Conservation (phyloP, 2,329 filamentous ascomycete genomes). For the Microcyclospora tardicrescens region DNA sequence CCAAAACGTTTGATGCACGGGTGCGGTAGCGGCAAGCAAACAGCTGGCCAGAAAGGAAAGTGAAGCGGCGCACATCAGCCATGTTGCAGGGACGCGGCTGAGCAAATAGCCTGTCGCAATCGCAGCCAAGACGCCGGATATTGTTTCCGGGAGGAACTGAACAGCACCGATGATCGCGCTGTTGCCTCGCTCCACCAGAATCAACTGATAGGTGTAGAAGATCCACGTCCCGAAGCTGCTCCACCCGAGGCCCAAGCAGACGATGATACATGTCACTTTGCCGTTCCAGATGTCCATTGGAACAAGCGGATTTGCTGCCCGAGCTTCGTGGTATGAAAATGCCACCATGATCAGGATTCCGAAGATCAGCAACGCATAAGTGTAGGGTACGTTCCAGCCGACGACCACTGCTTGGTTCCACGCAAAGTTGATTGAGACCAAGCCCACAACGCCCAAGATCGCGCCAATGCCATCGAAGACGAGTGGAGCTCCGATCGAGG, state of each 20-base stretch:
- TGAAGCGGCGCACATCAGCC: constrained; percentile 24
- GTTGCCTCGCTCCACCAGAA: constrained; percentile 17
- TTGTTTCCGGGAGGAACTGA: constrained; percentile 20
- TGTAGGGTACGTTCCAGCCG: constrained; percentile 18
- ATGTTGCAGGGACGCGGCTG: constrained; percentile 22
- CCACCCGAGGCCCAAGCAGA: constrained; percentile 18
- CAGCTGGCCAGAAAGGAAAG: constrained; percentile 22
- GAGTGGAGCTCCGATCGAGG: constrained; percentile 4
- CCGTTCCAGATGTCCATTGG: constrained; percentile 15
- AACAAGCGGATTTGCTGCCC: constrained; percentile 12
- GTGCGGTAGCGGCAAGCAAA: constrained; percentile 19
- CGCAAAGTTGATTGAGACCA: constrained; percentile 22
- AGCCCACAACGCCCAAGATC: constrained; percentile 17
- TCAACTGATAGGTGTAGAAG: constrained; percentile 23
- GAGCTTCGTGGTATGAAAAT: constrained; percentile 17
- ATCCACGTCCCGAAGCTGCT: constrained; percentile 22
- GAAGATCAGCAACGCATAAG: constrained; percentile 19
- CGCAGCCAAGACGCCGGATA: constrained; percentile 23
- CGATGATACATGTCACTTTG: constrained; percentile 16
- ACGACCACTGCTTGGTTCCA: constrained; percentile 23
- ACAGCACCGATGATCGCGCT: constrained; percentile 21
- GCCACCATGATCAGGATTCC: constrained; percentile 16
- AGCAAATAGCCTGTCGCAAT: constrained; percentile 24
- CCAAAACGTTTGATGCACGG: constrained; percentile 24
- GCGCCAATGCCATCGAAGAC: constrained; percentile 18